Evolutionary conservation across 345 rosid species (phyloP).

Genomic region (Corchorus capsularis): DNA sequence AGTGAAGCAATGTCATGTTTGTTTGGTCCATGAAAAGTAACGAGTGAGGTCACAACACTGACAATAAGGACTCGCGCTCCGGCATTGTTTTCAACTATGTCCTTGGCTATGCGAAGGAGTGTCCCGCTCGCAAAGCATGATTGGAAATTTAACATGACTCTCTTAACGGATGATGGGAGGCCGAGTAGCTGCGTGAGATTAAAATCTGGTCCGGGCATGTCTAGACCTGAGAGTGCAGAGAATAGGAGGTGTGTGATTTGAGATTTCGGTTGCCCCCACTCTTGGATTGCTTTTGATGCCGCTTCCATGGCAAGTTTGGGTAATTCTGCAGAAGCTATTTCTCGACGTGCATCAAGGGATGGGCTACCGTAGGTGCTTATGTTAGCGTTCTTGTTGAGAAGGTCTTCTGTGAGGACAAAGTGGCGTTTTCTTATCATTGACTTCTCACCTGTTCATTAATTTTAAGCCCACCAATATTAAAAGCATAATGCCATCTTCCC

Average conservation of each 20-base stretch:
- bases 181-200: background rate
- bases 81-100: conserved; percentile 30
- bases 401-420: conserved; percentile 16
- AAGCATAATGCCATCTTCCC: too few species aligned
- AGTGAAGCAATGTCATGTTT: conserved; percentile 3
- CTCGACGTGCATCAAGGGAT: conserved; percentile 1
- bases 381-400: background rate
- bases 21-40: conserved; percentile 22
- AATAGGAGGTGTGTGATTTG: conserved; percentile 13
- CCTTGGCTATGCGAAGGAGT: conserved; percentile 30
- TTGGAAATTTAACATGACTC: conserved; percentile 29
- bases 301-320: conserved; percentile 15
- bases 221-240: background rate
- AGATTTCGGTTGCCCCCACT: background rate
- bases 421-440: conserved; percentile 12
- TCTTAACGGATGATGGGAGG: background rate
- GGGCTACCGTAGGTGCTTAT: background rate
- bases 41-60: conserved; percentile 24
- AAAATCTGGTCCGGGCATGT: conserved; percentile 16
- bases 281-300: conserved; percentile 5
- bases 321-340: background rate
- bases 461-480: too few species aligned
- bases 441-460: conserved; percentile 14
- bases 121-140: conserved; percentile 19
- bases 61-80: conserved; percentile 27